Evolutionary conservation across 2,329 filamentous ascomycete species (phyloP), one percentile per base, ranked within the genome.

Genomic region (Hymenoscyphus linearis): DNA sequence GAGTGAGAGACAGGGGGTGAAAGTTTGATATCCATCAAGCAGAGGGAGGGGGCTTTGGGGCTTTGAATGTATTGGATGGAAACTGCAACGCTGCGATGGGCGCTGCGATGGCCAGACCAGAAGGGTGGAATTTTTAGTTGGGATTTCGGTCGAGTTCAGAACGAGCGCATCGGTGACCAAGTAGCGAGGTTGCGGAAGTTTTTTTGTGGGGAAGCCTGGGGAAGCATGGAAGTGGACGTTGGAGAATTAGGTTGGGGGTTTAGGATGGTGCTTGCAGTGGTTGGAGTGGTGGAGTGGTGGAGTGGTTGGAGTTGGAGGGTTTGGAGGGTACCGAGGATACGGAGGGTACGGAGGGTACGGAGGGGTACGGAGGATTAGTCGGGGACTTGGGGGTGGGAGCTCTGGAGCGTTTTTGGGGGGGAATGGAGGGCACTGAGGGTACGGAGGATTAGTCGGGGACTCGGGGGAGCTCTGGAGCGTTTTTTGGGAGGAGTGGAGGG

Each of bases 21-120:
- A n/a, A 62, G 64, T 59, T 72, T 68, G 60, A 64, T 61, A 62
- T 73, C 71, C 71, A 73, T 73, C 54, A 58, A 25, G 2, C 22
- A 2, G 16, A 16, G 18, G 14, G 12, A 5, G 47, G 14, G 18
- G 18, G 37, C 5, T 14, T 5, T 4, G 16, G 37, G 16, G 13
- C 3, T 2, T 6, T 14, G 37, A n/a, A 5, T 16, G 40, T n/a
- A 16, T 16, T n/a, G n/a, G 40, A n/a, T n/a, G 18, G n/a, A 6
- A 9, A n/a, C 7, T 37, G 18, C 55, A 25, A 27, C 52, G 52
- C 40, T 47, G 40, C n/a, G 40, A 47, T 47, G 18, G 9, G 14
- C 52, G 52, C 40, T 47, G 40, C n/a, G 40, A 47, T 47, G 18
- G 9, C 40, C 10, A 22, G 40, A 12, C 40, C 40, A 47, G 22